Base-by-base conservation (phyloP, 2,329 filamentous ascomycete species). In the Aureobasidium mangrovei region DNA sequence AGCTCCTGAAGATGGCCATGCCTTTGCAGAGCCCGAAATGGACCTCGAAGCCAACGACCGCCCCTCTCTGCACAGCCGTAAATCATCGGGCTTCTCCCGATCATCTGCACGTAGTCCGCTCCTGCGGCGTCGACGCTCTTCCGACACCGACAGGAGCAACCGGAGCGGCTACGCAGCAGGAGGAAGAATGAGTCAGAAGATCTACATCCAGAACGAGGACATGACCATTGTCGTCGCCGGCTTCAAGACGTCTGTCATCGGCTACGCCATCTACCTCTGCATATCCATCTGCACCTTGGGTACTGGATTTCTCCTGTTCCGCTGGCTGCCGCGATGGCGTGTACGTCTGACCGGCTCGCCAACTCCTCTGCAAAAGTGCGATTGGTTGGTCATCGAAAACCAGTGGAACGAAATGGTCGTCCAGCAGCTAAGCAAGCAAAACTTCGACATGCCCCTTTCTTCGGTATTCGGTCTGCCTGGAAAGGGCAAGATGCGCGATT, bases 331-430 rank as follows among this genome's bases (percentile, higher is more conserved):
- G 4, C 80, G 83, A 56, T 95, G 88, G 88, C 83, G 88, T 62
- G 84, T 97, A 47, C 79, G 78, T 46, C 67, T 97, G 40, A 76
- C 88, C 39, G 93, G 93, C 29, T 79, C 74, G 52, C 73, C 83
- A 4, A 81, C 80, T 12, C 76, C 87, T 2, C 74, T 98, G 31
- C 77, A 79, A 53, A 81, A 86, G 53, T 93, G 88, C 64, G 78
- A 87, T 57, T 98, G 94, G 93, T 85, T 95, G 41, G 91, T 95
- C 29, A 81, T 97, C 59, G 93, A 96, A 78, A 96, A 98, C 64
- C 90, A 97, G 77, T 97, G 93, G 91, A 86, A 87, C 47, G 91
- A 97, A 69, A 86, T 97, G 69, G 77, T 79, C 9, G 80, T 93
- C n/a, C 80, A 95, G 63, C 66, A 82, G 47, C 77, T 97, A 9